Percentiles rank a stretch among this genome's conserved stretches.
Conservation (phyloP, 768 basidiomycete species). For the Russula compacta region DNA sequence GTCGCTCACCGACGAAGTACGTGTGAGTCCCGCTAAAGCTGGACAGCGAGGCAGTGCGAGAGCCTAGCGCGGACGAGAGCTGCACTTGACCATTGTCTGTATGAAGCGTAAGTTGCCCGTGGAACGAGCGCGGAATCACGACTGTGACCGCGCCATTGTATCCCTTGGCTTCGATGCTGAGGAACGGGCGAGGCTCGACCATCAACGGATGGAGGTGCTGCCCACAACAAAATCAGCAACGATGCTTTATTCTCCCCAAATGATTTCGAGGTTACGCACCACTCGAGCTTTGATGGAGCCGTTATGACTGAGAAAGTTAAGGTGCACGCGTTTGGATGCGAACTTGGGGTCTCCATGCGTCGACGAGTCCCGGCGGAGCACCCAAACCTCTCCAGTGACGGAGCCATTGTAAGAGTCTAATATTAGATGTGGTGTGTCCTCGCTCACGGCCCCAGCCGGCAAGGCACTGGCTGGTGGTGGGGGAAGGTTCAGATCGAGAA, state of each 20-base stretch:
- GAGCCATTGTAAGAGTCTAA: slow-evolving; percentile 10
- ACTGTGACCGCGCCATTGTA: slow-evolving; percentile 1
- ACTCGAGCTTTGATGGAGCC: slow-evolving; percentile 4
- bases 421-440: neutral
- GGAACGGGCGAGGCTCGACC: slow-evolving; percentile 12
- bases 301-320: slow-evolving; percentile 1
- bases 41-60: slow-evolving; percentile 1
- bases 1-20: slow-evolving; percentile 16
- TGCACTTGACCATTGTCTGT: slow-evolving; percentile 5
- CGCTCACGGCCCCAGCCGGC: neutral
- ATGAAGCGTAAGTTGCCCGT: slow-evolving; percentile 13
- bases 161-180: slow-evolving; percentile 5
- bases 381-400: slow-evolving; percentile 6
- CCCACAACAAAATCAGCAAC: neutral
- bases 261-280: neutral
- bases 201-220: slow-evolving; percentile 8
- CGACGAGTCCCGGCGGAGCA: neutral
- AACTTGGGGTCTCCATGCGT: neutral
- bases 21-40: slow-evolving; percentile 4
- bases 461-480: neutral
- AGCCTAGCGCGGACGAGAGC: slow-evolving; percentile 6
- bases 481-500: slow-evolving; percentile 7
- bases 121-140: slow-evolving; percentile 17
- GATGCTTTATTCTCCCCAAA: neutral
- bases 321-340: neutral